Evolutionary conservation across 768 basidiomycete species (phyloP).

Genomic region (Boletus vinaceobasis): DNA sequence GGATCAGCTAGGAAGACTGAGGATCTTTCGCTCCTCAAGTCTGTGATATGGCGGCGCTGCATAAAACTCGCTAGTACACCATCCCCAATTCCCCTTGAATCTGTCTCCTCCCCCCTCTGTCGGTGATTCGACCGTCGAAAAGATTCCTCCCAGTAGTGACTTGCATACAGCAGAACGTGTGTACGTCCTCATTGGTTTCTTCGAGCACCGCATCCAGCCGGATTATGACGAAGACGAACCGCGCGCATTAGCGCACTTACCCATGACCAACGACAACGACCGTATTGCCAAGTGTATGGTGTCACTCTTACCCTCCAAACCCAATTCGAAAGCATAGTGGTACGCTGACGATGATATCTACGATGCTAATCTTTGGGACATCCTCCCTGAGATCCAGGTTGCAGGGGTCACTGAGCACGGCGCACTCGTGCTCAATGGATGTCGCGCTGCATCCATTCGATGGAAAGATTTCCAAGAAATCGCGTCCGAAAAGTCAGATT

Average conservation of each 20-base stretch:
- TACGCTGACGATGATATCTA: slow-evolving; percentile 18
- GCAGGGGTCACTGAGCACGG: slow-evolving; percentile 16
- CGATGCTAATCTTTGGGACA: slow-evolving; percentile 16
- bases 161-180: slow-evolving; percentile 12
- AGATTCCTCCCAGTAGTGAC: background rate
- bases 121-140: background rate
- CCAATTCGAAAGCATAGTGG: slow-evolving; percentile 9
- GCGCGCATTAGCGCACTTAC: slow-evolving; percentile 15
- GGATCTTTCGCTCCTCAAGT: slow-evolving; percentile 13
- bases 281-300: slow-evolving; percentile 23
- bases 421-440: slow-evolving; percentile 18
- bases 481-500: slow-evolving; percentile 5
- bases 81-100: background rate
- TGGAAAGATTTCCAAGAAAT: slow-evolving; percentile 21
- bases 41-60: slow-evolving; percentile 17
- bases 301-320: slow-evolving; percentile 11
- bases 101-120: background rate
- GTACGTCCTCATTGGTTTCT: slow-evolving; percentile 16
- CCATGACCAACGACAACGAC: slow-evolving; percentile 24
- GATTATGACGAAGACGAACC: slow-evolving; percentile 10
- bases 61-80: background rate
- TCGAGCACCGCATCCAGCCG: slow-evolving; percentile 20
- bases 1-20: slow-evolving; percentile 15
- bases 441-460: slow-evolving; percentile 14
- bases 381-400: slow-evolving; percentile 16